Evolutionary conservation across 805 yeast genomes (phyloP).

Genomic region (Wickerhamomyces chambardii): DNA sequence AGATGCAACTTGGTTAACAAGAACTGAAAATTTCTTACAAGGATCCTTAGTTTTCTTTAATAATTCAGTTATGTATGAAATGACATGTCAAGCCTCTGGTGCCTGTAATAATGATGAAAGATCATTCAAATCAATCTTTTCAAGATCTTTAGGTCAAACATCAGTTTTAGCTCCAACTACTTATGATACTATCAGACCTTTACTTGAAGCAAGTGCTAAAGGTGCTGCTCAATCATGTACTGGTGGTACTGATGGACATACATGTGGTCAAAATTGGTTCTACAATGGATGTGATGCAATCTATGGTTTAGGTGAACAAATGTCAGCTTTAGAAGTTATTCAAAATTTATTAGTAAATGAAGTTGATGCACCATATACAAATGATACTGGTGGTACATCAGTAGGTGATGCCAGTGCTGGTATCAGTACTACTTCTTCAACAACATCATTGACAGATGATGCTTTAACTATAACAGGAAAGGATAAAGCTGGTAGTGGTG

Average conservation of each 20-base stretch:
- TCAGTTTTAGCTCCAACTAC: slow-evolving; percentile 44
- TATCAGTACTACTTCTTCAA: slow-evolving; percentile 26
- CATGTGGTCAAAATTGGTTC: slow-evolving; percentile 71
- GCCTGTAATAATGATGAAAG: slow-evolving; percentile 71
- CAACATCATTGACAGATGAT: slow-evolving; percentile 17
- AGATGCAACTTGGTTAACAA: slow-evolving; percentile 38
- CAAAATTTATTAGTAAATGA: slow-evolving; percentile 34
- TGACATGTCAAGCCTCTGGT: slow-evolving; percentile 42
- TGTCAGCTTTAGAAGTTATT: slow-evolving; percentile 61
- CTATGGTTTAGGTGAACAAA: slow-evolving; percentile 76
- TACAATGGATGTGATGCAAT: slow-evolving; percentile 47
- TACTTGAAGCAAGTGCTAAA: slow-evolving; percentile 40
- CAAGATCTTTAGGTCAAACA: slow-evolving; percentile 55
- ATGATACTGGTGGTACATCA: slow-evolving; percentile 44
- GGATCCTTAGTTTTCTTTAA: slow-evolving; percentile 41
- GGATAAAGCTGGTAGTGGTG: slow-evolving; percentile 87
- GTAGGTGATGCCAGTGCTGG: slow-evolving; percentile 48
- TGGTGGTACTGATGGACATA: slow-evolving; percentile 68
- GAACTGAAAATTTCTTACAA: slow-evolving; percentile 32
- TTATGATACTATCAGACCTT: slow-evolving; percentile 28
- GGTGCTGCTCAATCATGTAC: slow-evolving; percentile 66
- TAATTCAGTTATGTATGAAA: slow-evolving; percentile 47
- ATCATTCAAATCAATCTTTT: slow-evolving; percentile 61
- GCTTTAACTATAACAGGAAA: slow-evolving; percentile 40
- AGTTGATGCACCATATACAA: slow-evolving; percentile 45